Conservation (phyloP, 331 rosid genomes). For the Arachis monticola region DNA sequence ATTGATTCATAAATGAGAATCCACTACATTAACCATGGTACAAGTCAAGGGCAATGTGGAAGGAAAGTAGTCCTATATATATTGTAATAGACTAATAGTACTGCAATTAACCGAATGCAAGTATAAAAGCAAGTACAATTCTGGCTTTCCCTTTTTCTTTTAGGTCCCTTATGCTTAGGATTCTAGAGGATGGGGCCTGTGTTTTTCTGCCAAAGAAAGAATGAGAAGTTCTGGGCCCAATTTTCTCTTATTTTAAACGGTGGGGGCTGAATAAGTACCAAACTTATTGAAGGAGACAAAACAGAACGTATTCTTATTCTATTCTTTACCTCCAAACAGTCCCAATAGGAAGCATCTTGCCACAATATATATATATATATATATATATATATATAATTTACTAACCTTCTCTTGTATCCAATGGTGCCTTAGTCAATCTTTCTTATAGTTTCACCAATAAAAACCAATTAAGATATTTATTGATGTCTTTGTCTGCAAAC, state of each 20-base stretch:
- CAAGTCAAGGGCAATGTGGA: constrained; percentile 49
- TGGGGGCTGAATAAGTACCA: constrained; percentile 85
- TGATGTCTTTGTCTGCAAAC: constrained; percentile 52
- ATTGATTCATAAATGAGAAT: constrained; percentile 54
- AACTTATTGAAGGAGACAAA: constrained; percentile 93
- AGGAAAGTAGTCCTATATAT: constrained; percentile 52
- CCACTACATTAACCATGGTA: constrained; percentile 50
- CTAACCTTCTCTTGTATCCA: constrained; percentile 35
- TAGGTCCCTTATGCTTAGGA: constrained; percentile 54
- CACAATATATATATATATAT: background rate
- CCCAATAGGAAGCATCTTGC: constrained; percentile 64
- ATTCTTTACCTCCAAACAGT: constrained; percentile 74
- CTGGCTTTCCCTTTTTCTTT: constrained; percentile 42
- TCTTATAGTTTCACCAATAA: constrained; percentile 50
- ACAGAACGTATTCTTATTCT: constrained; percentile 72
- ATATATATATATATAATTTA: background rate
- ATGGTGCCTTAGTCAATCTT: constrained; percentile 72
- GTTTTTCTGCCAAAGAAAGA: constrained; percentile 54
- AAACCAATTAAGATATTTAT: constrained; percentile 41
- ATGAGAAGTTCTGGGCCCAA: constrained; percentile 48
- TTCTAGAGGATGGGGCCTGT: constrained; percentile 51
- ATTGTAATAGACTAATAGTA: constrained; percentile 13
- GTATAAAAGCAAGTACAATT: constrained; percentile 63
- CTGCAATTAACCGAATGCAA: constrained; percentile 49
- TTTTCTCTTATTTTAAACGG: constrained; percentile 38